Conservation (phyloP, 768 basidiomycete species). For the Lanmaoa rubissima region DNA sequence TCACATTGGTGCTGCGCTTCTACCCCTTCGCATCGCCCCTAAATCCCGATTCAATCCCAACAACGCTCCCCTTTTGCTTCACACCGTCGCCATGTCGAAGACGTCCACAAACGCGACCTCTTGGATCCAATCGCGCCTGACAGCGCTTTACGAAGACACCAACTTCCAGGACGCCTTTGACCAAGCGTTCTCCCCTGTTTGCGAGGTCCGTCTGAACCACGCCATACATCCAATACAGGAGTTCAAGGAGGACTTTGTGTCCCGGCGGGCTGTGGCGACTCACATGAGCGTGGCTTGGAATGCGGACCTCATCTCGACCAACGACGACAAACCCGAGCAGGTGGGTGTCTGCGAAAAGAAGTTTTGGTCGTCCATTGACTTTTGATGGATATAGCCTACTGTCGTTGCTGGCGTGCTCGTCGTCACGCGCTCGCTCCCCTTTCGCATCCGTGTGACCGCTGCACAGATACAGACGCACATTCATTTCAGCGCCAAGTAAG, state of each 20-base stretch:
- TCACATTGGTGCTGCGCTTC: not conserved
- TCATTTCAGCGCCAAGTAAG: constrained; percentile 42
- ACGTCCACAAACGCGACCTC: constrained; percentile 5
- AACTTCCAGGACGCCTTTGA: constrained; percentile 24
- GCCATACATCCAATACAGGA: constrained; percentile 17
- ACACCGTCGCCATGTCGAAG: not conserved
- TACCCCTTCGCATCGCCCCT: not conserved
- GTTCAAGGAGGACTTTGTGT: constrained; percentile 28
- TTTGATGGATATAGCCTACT: constrained; percentile 22
- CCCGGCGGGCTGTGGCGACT: constrained; percentile 17
- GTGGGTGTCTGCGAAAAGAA: constrained; percentile 9
- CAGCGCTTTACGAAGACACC: constrained; percentile 26
- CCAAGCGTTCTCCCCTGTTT: constrained; percentile 31
- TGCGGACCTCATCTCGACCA: constrained; percentile 30
- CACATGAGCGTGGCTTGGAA: constrained; percentile 36
- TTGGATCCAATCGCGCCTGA: constrained; percentile 34
- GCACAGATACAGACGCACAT: constrained; percentile 35
- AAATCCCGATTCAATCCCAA: not conserved
- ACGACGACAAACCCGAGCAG: constrained; percentile 19
- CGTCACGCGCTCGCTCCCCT: constrained; percentile 39
- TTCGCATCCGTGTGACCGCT: constrained; percentile 39
- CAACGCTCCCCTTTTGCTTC: not conserved
- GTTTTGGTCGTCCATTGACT: not conserved
- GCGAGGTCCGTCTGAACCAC: constrained; percentile 37
- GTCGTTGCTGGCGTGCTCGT: constrained; percentile 41